Evolutionary conservation across 345 rosid species (phyloP).

Genomic region (Lepidium aucheri): DNA sequence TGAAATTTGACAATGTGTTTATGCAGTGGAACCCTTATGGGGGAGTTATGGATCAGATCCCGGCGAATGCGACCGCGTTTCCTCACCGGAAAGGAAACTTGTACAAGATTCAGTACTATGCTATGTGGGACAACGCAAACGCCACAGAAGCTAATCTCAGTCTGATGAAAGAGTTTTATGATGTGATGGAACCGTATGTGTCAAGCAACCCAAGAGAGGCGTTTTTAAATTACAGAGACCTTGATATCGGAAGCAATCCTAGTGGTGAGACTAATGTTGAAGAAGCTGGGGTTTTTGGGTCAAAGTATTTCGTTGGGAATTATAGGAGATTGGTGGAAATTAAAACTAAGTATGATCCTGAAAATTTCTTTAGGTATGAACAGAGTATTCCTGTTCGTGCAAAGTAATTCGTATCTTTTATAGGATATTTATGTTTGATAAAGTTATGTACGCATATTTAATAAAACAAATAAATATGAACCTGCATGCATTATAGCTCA

Average conservation of each 20-base stretch:
- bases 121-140: constrained; percentile 21
- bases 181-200: constrained; percentile 31
- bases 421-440: not conserved
- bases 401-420: not conserved
- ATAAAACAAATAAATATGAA: not conserved
- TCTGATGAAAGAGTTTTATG: constrained; percentile 26
- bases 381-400: constrained; percentile 19
- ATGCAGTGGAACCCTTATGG: constrained; percentile 44
- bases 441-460: not conserved
- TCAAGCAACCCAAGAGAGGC: constrained; percentile 37
- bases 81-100: constrained; percentile 44
- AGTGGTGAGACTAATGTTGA: not conserved
- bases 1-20: constrained; percentile 14
- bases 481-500: not conserved
- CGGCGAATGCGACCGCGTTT: constrained; percentile 31
- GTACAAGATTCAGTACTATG: constrained; percentile 32
- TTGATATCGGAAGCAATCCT: constrained; percentile 14
- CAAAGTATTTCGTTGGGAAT: constrained; percentile 22
- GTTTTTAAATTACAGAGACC: constrained; percentile 26
- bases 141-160: not conserved
- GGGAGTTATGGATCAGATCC: constrained; percentile 40
- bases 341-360: constrained; percentile 30
- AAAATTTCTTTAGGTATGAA: constrained; percentile 26
- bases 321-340: constrained; percentile 23
- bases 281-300: constrained; percentile 27